Evolutionary conservation across 345 rosid genomes (phyloP).

Genomic region (Cardamine occulta): DNA sequence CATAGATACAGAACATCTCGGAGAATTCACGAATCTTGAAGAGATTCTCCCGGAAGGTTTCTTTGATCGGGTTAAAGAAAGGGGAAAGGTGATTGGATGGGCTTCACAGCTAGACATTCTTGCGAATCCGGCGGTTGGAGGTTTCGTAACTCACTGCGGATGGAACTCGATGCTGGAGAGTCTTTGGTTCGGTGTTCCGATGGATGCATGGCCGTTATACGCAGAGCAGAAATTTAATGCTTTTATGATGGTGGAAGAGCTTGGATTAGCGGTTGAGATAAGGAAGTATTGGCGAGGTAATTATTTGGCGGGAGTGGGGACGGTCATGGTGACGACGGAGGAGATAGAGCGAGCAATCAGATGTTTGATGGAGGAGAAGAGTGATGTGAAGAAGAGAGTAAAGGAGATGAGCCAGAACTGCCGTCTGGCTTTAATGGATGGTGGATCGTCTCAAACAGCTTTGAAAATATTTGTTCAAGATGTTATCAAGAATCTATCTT

Average conservation of each 20-base stretch:
- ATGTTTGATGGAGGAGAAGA: conserved; percentile 42
- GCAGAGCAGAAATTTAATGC: conserved; percentile 63
- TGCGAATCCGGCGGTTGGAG: conserved; percentile 36
- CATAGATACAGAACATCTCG: conserved; percentile 8
- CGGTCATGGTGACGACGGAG: conserved; percentile 23
- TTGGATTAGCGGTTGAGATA: conserved; percentile 49
- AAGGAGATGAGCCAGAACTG: conserved; percentile 38
- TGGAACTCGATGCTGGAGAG: conserved; percentile 67
- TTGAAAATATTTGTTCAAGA: conserved; percentile 34
- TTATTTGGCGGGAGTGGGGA: neutral
- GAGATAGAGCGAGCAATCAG: conserved; percentile 47
- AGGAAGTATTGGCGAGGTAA: conserved; percentile 42
- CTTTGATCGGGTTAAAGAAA: conserved; percentile 37
- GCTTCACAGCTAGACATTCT: conserved; percentile 46
- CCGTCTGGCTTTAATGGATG: conserved; percentile 38
- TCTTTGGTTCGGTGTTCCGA: conserved; percentile 58
- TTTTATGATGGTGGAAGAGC: conserved; percentile 47
- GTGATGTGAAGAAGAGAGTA: conserved; percentile 42
- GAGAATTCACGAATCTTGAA: conserved; percentile 17
- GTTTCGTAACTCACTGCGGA: conserved; percentile 61
- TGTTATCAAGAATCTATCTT: neutral
- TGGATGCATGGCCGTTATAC: conserved; percentile 51
- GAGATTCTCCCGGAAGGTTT: conserved; percentile 50
- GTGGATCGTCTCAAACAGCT: conserved; percentile 43
- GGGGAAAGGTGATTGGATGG: conserved; percentile 55